Evolutionary conservation across 352 stramenopile species (phyloP).

Genomic region (Globisporangium emineosum): DNA sequence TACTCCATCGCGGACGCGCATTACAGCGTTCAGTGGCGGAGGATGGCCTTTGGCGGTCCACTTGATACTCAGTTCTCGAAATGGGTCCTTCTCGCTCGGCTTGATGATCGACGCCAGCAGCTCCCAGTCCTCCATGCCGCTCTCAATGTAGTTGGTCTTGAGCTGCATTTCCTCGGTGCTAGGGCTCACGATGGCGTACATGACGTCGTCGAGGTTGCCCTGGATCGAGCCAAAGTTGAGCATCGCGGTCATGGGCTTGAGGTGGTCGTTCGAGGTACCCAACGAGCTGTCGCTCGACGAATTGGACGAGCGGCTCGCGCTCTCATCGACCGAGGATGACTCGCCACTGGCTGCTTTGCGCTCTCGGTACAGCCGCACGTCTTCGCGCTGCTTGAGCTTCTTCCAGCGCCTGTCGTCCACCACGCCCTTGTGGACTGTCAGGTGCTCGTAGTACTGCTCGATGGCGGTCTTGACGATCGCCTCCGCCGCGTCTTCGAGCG

Average conservation of each 20-base stretch:
- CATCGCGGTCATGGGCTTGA: conserved; percentile 4
- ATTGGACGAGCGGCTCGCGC: not conserved
- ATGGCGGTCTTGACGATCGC: not conserved
- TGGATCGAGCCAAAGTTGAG: conserved; percentile 29
- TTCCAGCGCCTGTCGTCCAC: conserved; percentile 34
- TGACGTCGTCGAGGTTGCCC: conserved; percentile 12
- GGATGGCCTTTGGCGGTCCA: not conserved
- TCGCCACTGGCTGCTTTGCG: conserved; percentile 18
- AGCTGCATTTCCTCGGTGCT: conserved; percentile 43
- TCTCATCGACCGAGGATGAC: conserved; percentile 19
- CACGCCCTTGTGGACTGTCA: not conserved
- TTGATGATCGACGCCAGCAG: not conserved
- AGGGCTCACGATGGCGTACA: not conserved
- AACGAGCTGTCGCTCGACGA: not conserved
- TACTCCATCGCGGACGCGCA: not conserved
- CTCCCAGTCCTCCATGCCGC: conserved; percentile 48
- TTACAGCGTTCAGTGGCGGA: not conserved
- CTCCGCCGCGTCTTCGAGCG: not conserved
- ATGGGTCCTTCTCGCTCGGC: not conserved
- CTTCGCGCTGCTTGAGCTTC: conserved; percentile 35
- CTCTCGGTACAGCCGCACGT: conserved; percentile 15
- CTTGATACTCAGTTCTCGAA: not conserved
- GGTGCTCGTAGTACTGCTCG: not conserved
- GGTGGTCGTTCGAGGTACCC: not conserved
- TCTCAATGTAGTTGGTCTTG: conserved; percentile 43